Conservation (phyloP, 202 grass and related monocot species). For the Eragrostis tef region DNA sequence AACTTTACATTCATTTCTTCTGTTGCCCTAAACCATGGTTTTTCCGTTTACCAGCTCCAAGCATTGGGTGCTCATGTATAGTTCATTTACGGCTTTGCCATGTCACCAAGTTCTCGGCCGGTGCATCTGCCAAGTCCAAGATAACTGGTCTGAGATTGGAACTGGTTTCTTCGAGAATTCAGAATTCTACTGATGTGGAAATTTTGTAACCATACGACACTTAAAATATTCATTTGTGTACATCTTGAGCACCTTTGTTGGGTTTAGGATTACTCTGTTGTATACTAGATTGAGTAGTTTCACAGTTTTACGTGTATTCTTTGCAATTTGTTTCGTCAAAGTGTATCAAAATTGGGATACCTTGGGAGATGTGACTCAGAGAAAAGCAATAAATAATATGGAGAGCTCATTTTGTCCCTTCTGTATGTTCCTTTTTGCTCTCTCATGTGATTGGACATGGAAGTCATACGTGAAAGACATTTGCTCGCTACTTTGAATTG, state of each 20-base stretch:
- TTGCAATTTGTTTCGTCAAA: conserved; percentile 31
- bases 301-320: conserved; percentile 40
- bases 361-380: conserved; percentile 23
- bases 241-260: conserved; percentile 29
- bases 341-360: conserved; percentile 29
- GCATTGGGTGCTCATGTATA: conserved; percentile 61
- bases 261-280: conserved; percentile 51
- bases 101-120: conserved; percentile 5
- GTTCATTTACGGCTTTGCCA: neutral
- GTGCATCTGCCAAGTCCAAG: neutral
- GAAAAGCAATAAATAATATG: conserved; percentile 38
- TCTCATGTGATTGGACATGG: neutral
- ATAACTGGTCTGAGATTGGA: conserved; percentile 37
- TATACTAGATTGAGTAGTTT: conserved; percentile 56
- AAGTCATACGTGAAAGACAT: neutral
- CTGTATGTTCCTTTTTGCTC: neutral
- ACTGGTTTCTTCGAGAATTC: conserved; percentile 32
- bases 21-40: conserved; percentile 15
- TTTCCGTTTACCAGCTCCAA: conserved; percentile 44
- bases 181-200: neutral
- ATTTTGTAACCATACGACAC: conserved; percentile 43
- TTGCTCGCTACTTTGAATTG: neutral
- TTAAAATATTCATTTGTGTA: conserved; percentile 48
- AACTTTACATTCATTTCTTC: neutral
- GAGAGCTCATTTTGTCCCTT: conserved; percentile 8